Evolutionary conservation across 345 rosid species (phyloP), one percentile per base, ranked within the genome.

Genomic region (Arabidopsis arenosa): DNA sequence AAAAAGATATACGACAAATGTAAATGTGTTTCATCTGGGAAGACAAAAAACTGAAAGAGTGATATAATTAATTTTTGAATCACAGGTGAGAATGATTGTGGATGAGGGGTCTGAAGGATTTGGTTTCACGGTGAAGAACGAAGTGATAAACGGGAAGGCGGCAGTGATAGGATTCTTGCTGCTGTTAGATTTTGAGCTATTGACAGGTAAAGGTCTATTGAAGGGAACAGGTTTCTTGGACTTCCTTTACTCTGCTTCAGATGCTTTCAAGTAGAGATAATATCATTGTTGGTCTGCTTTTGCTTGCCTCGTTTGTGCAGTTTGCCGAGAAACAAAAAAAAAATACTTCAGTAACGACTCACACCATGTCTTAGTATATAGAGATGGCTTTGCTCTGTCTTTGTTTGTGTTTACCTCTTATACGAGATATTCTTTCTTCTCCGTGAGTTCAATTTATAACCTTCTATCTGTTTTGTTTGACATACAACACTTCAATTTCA

Each of bases 201-300:
- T 94, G 86, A 94, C 98, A 0, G 97, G 97, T 59, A 87, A 89
- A 80, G 98, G 98, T 68, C 77, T 94, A 59, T 91, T 94, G 63
- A 94, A 94, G 67, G 97, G 97, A 56, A 90, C 92, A 2, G 95
- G 98, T 12, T 90, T 94, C 85, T 83, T 94, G 87, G 96, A 94
- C 85, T 90, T 94, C 62, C 77, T 94, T 6, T 92, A 90, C 73
- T 32, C 88, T 70, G 84, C 81, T 63, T 72, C 96, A 9, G 68
- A 88, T 79, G 92, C 93, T 79, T 86, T 94, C 77, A 92, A 90
- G 18, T 94, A 79, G 64, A 68, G 28, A 53, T 4, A 44, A 51
- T n/a, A 36, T 72, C 39, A 21, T 37, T 35, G 11, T 52, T 60
- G 79, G 40, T 61, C n/a, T 66, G 73, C 43, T 68, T 68, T 68